Percentiles rank a stretch among this genome's conserved stretches.
Evolutionary conservation across 2,329 filamentous ascomycete species (phyloP).

Genomic region (Colletotrichum sp.): DNA sequence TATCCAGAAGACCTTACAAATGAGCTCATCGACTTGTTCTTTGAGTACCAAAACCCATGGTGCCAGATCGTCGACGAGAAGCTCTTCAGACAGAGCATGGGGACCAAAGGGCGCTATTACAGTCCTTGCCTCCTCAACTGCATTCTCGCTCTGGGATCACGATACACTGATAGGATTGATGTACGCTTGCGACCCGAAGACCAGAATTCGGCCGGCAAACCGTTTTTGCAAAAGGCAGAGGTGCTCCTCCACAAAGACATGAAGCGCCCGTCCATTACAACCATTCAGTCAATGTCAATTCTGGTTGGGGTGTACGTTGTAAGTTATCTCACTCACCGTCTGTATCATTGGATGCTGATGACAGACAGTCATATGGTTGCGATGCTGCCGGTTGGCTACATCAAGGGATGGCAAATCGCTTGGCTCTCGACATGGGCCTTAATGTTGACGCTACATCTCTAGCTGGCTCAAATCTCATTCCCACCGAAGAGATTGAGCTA

Average conservation of each 20-base stretch:
- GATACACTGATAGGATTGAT: conserved; percentile 35
- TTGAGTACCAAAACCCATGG: conserved; percentile 41
- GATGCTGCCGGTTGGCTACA: conserved; percentile 41
- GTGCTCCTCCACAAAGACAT: conserved; percentile 25
- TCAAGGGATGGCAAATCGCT: conserved; percentile 39
- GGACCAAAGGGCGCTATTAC: conserved; percentile 30
- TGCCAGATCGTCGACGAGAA: conserved; percentile 37
- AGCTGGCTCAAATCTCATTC: conserved; percentile 26
- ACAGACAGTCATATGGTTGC: conserved; percentile 32
- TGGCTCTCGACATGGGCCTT: conserved; percentile 41
- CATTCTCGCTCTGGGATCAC: conserved; percentile 37
- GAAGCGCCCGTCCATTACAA: conserved; percentile 36
- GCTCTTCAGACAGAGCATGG: conserved; percentile 35
- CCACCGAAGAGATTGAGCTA: conserved; percentile 32
- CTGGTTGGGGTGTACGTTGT: conserved; percentile 33
- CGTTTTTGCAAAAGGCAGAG: conserved; percentile 33
- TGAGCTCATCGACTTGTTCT: conserved; percentile 38
- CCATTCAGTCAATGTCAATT: conserved; percentile 38
- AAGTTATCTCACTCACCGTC: neutral
- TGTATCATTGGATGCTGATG: neutral
- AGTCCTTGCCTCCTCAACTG: conserved; percentile 36
- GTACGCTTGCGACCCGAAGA: conserved; percentile 33
- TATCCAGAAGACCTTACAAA: conserved; percentile 27
- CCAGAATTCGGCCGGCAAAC: conserved; percentile 36
- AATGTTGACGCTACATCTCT: conserved; percentile 36